Base-by-base conservation (phyloP, 768 basidiomycete genomes). In the Boletus rufocinnamomeus region DNA sequence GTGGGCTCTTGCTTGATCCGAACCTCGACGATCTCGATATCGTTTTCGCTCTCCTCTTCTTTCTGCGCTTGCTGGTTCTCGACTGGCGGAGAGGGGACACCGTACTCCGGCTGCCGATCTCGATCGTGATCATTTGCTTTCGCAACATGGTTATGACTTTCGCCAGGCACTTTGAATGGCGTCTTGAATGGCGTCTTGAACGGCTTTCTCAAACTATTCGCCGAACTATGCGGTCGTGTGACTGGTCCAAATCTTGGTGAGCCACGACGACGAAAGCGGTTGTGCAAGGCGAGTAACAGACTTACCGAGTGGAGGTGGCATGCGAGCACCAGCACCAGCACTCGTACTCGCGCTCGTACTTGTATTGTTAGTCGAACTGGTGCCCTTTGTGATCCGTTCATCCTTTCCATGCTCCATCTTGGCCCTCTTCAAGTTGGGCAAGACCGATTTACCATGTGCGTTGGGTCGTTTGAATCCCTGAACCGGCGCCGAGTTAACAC, bases 121-220 rank as follows among this genome's bases (percentile, higher is more conserved):
- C 43, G 41, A 34, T 11, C 45, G 1, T 43, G 14, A 46, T 46
- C 35, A 21, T 38, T 50, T 32, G 28, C 27, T 19, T 61, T 64
- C 7, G 64, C 43, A 8, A 16, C 30, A 8, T 59, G 57, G 1
- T 50, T 58, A 44, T 64, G 72, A 75, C 1, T 67, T 66, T 63
- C 75, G 79, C 65, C 80, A 80, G 84, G 84, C 58, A 78, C 82
- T 41, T 67, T 75, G 47, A 84, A 66, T 0, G 72, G 67, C 0
- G 64, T 67, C 63, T 67, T 75, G 49, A 84, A 66, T 1, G 72
- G 67, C 0, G 64, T 67, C 63, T 78, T 84, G 71, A 85, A 88
- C 3, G 85, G 85, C 65, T 83, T 86, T 44, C 65, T 75, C 51
- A 85, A 63, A 53, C 63, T 64, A 27, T 62, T 65, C 0, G 69